These are phyloP conservation scores for Ochetophila trinervis DNA, from an alignment of 306 rosid species.

Conservation along the genomic window DNA sequence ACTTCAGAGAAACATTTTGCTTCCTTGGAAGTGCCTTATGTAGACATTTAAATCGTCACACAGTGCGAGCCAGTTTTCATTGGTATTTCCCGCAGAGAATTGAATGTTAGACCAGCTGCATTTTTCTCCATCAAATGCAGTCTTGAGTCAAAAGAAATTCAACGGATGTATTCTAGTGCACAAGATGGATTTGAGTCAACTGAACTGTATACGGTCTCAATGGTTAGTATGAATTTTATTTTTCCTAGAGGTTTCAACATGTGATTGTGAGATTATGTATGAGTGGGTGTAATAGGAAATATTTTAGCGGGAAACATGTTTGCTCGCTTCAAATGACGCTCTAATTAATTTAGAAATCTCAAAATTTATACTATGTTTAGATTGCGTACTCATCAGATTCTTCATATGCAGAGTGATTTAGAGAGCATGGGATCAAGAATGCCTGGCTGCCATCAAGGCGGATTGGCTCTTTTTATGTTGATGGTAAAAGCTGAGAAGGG, in stretches of 20 bases:
- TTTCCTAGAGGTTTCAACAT: not conserved
- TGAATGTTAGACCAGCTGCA: conserved; percentile 77
- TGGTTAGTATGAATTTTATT: conserved; percentile 46
- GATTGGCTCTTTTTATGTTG: conserved; percentile 67
- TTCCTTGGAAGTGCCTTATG: conserved; percentile 18
- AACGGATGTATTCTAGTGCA: conserved; percentile 58
- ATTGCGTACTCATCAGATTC: conserved; percentile 30
- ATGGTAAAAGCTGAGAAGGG: conserved; percentile 57
- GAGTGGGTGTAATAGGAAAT: not conserved
- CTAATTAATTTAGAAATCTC: not conserved
- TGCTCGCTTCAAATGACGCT: not conserved
- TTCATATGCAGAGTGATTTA: conserved; percentile 49
- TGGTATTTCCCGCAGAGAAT: conserved; percentile 71
- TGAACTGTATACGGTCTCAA: conserved; percentile 64
- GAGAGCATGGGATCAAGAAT: conserved; percentile 70
- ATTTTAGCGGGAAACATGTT: not conserved
- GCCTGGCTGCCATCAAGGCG: conserved; percentile 98
- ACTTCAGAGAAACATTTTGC: not conserved
- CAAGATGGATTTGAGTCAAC: conserved; percentile 94
- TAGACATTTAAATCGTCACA: conserved; percentile 32
- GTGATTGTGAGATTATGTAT: conserved; percentile 8
- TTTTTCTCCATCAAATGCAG: conserved; percentile 85
- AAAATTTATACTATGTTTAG: conserved; percentile 7
- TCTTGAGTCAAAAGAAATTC: conserved; percentile 68
- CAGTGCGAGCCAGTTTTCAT: conserved; percentile 63